Evolutionary conservation across 2,329 filamentous ascomycete species (phyloP).

Genomic region (Cucurbitaria berberidis): DNA sequence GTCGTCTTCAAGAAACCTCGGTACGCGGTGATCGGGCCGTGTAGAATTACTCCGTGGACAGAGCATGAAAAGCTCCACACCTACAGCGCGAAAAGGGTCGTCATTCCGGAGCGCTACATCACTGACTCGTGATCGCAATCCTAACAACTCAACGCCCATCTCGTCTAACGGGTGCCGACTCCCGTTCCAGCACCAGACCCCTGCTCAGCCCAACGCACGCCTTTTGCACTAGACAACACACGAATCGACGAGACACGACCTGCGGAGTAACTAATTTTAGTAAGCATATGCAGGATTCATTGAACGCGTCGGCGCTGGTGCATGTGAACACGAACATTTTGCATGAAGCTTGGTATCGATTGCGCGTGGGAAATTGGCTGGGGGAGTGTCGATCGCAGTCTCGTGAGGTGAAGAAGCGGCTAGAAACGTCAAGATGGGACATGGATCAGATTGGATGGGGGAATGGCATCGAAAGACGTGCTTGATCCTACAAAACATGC

Average conservation of each 20-base stretch:
- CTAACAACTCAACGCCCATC: background rate
- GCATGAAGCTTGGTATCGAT: conserved; percentile 19
- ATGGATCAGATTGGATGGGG: background rate
- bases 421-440: conserved; percentile 5
- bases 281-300: conserved; percentile 11
- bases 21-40: background rate
- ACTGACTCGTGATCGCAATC: background rate
- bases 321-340: conserved; percentile 6
- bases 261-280: conserved; percentile 18
- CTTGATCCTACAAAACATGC: conserved; percentile 23
- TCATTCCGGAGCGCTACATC: background rate
- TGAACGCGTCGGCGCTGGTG: conserved; percentile 25
- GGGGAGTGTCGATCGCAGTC: too few relatives aligned
- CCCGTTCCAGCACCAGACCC: background rate
- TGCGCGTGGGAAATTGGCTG: conserved; percentile 10
- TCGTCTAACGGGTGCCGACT: background rate
- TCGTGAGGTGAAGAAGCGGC: too few relatives aligned
- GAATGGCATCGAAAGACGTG: conserved; percentile 16
- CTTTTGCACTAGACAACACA: background rate
- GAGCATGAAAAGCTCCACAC: background rate
- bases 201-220: background rate
- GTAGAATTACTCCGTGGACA: background rate
- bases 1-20: background rate
- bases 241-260: conserved; percentile 16
- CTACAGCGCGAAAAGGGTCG: background rate